Conservation (phyloP, 192 early-diverging fungal genomes). For the Dispira parvispora region DNA sequence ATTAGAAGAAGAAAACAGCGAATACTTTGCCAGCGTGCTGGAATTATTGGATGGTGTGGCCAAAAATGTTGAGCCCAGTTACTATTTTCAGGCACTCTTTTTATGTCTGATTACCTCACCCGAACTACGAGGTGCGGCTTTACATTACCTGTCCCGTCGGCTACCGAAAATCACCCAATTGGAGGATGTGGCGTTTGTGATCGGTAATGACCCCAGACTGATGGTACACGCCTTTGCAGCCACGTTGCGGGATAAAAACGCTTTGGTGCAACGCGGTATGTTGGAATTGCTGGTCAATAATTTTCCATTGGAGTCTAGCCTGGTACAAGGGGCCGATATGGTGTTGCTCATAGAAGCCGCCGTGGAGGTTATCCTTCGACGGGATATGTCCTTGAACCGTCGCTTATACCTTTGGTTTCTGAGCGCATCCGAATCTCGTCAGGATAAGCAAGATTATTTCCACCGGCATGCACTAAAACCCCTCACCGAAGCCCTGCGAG, state of each 20-base stretch:
- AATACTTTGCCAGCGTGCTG: constrained; percentile 59
- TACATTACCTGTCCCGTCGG: constrained; percentile 61
- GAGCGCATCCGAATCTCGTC: constrained; percentile 26
- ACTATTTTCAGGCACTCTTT: constrained; percentile 75
- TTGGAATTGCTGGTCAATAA: constrained; percentile 60
- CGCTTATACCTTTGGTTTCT: constrained; percentile 84
- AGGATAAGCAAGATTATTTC: constrained; percentile 34
- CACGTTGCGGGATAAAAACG: constrained; percentile 48
- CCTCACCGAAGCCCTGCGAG: constrained; percentile 35
- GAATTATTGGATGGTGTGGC: constrained; percentile 45
- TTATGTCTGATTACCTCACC: constrained; percentile 54
- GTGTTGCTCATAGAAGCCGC: constrained; percentile 52
- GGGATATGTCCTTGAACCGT: constrained; percentile 89
- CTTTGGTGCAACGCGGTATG: constrained; percentile 68
- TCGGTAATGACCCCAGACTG: constrained; percentile 51
- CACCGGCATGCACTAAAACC: constrained; percentile 29
- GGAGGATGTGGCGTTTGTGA: constrained; percentile 49
- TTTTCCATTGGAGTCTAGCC: constrained; percentile 18
- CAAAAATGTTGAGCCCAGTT: constrained; percentile 46
- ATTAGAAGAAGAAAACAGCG: constrained; percentile 77
- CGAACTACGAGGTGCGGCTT: constrained; percentile 46
- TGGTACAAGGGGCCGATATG: constrained; percentile 48
- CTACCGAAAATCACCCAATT: constrained; percentile 46
- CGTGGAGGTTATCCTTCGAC: constrained; percentile 60
- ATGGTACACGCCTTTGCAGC: constrained; percentile 61